A percentile compares a stretch with the other conserved stretches of the same genome.
phyloP scores from a whole-genome alignment of 148 eudicot genomes.

The Agrostemma githago region DNA sequence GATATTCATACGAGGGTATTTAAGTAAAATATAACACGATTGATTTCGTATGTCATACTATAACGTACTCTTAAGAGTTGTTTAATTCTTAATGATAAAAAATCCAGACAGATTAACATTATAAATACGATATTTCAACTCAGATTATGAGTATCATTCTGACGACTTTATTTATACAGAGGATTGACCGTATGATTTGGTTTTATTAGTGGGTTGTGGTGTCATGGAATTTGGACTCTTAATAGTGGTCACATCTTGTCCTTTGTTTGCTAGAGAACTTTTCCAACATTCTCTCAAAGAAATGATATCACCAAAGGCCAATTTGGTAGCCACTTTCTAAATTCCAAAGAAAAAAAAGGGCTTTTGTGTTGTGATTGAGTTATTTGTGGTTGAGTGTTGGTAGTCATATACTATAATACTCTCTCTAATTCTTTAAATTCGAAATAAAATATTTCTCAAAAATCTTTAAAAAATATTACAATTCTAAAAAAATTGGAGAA shows the following conservation, averaged over 20 bases:
- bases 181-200: background rate
- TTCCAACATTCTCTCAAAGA: conserved; percentile 20
- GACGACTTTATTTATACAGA: background rate
- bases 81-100: too few species aligned
- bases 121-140: too few species aligned
- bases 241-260: conserved; percentile 3
- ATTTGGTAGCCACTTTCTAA: conserved; percentile 12
- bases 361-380: conserved; percentile 2
- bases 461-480: too few species aligned
- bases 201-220: background rate
- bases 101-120: too few species aligned
- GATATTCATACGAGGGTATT: too few species aligned
- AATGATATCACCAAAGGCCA: conserved; percentile 13
- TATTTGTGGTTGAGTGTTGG: background rate
- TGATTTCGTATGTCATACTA: too few species aligned
- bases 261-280: conserved; percentile 2
- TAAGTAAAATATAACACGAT: too few species aligned
- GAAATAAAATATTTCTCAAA: too few species aligned
- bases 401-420: background rate
- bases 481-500: too few species aligned
- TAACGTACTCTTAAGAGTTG: too few species aligned
- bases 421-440: too few species aligned
- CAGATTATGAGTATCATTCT: too few species aligned
- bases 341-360: background rate
- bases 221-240: background rate